phyloP scores from a whole-genome alignment of 192 early-diverging fungal species.

The Backusella liffmaniae region DNA sequence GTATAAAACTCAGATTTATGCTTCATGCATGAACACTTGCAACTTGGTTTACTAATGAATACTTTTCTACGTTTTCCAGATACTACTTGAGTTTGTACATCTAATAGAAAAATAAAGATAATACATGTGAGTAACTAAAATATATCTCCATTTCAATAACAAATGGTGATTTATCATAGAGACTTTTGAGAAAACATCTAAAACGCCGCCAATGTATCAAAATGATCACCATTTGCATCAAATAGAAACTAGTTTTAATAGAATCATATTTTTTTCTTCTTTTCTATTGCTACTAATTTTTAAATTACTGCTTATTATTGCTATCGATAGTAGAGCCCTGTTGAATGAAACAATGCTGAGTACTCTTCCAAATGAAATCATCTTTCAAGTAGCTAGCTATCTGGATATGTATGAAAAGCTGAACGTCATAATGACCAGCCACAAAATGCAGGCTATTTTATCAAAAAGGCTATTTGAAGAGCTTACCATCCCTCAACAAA shows the following conservation, averaged over 20 bases:
- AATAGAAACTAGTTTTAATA: background rate
- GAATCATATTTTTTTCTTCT: background rate
- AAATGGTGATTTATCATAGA: background rate
- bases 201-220: background rate
- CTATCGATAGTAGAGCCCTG: background rate
- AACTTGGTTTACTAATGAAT: too few relatives aligned
- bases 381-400: background rate
- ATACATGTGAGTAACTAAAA: background rate
- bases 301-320: background rate
- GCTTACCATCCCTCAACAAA: background rate
- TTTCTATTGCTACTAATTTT: background rate
- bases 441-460: background rate
- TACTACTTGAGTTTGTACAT: too few relatives aligned
- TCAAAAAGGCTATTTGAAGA: background rate
- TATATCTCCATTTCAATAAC: background rate
- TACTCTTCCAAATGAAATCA: background rate
- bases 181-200: background rate
- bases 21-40: too few relatives aligned
- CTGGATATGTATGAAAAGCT: slow-evolving; percentile 1
- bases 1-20: too few relatives aligned
- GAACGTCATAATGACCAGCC: background rate
- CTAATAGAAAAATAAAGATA: too few relatives aligned
- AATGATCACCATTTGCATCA: background rate
- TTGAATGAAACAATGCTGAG: background rate
- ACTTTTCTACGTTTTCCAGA: too few relatives aligned